Conservation (phyloP, 139 green algal genomes). For the Ettlia oleoabundans region DNA sequence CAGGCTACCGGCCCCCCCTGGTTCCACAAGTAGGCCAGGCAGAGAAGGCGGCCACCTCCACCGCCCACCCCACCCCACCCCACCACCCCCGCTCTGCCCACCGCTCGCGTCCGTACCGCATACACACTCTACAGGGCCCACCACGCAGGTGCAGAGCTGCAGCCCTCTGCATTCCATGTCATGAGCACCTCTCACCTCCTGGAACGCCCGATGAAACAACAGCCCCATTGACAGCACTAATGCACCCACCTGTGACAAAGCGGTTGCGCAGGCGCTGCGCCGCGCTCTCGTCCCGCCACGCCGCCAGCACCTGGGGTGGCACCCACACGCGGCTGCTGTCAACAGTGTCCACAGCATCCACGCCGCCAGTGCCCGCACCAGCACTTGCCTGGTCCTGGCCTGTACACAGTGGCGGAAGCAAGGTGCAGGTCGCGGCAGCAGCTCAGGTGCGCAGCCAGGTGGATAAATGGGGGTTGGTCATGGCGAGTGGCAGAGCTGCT, state of each 20-base stretch:
- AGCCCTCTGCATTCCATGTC: background rate
- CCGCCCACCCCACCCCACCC: too few species aligned
- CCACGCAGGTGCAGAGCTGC: too few species aligned
- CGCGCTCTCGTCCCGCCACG: slow-evolving; percentile 40
- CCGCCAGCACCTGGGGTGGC: slow-evolving; percentile 5
- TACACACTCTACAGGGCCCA: too few species aligned
- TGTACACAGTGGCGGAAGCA: background rate
- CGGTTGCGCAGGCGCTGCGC: slow-evolving; percentile 73
- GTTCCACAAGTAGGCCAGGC: too few species aligned
- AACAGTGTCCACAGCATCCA: slow-evolving; percentile 50
- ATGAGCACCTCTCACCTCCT: too few species aligned
- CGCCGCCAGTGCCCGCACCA: background rate
- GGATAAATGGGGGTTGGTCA: background rate
- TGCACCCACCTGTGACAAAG: slow-evolving; percentile 65
- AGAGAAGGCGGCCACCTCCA: too few species aligned
- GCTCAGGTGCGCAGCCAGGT: background rate
- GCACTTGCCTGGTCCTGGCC: background rate
- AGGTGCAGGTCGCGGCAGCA: background rate
- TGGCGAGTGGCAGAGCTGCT: too few species aligned
- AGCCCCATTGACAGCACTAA: too few species aligned
- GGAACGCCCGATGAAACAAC: too few species aligned
- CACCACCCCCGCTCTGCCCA: too few species aligned
- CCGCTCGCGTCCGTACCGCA: background rate
- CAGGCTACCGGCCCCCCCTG: too few species aligned
- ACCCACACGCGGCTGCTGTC: slow-evolving; percentile 52